These are phyloP conservation scores for Zasmidium citrigriseum DNA, from an alignment of 2,329 filamentous ascomycete genomes.

Conservation along the genomic window DNA sequence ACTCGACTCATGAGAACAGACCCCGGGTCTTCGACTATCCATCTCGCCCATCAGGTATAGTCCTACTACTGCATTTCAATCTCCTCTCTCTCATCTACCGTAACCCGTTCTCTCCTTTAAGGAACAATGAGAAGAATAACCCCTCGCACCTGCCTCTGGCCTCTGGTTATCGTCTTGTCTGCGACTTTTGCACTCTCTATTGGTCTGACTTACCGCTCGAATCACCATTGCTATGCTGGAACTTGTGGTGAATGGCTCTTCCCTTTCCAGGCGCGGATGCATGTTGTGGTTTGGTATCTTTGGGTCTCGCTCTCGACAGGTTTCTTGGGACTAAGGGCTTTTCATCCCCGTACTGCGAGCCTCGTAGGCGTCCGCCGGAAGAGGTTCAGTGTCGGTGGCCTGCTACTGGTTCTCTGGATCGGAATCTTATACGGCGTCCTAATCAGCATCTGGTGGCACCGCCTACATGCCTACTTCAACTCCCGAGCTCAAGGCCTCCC, in stretches of 20 bases:
- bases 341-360: no score
- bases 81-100: no score
- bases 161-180: constrained; percentile 10
- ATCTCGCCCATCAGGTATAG: no score
- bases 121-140: constrained; percentile 17
- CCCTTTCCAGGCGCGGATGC: constrained; percentile 17
- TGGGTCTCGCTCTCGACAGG: constrained; percentile 16
- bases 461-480: constrained; percentile 13
- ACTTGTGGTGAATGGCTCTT: constrained; percentile 16
- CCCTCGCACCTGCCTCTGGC: constrained; percentile 16
- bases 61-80: no score
- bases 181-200: constrained; percentile 13
- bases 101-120: no score
- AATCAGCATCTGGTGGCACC: constrained; percentile 17
- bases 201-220: constrained; percentile 16
- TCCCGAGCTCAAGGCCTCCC: constrained; percentile 6
- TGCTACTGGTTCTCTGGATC: constrained; percentile 15
- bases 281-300: constrained; percentile 18
- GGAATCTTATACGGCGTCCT: constrained; percentile 11
- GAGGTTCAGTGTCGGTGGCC: constrained; percentile 7
- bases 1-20: no score
- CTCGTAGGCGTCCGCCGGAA: not conserved
- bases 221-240: constrained; percentile 19
- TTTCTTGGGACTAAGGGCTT: no score
- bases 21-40: no score